Evolutionary conservation across 441 rosid species (phyloP).

Genomic region (Gossypium laxum): DNA sequence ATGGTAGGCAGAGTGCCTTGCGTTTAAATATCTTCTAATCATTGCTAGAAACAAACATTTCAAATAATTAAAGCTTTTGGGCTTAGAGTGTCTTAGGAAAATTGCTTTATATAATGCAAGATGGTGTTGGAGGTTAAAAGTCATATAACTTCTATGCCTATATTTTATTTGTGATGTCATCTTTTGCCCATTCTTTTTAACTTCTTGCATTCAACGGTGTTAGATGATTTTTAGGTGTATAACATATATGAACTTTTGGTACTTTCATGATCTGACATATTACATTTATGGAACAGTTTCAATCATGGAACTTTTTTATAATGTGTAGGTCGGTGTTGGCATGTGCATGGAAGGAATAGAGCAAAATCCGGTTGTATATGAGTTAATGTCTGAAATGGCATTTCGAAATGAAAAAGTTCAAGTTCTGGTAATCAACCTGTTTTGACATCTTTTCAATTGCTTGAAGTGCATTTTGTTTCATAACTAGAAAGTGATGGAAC

Average conservation of each 20-base stretch:
- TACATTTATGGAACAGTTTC: neutral
- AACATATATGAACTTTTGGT: neutral
- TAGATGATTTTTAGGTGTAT: neutral
- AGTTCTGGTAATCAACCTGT: conserved; percentile 42
- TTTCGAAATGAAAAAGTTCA: conserved; percentile 61
- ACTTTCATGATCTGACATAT: neutral
- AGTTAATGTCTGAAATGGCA: conserved; percentile 92
- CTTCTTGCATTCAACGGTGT: neutral
- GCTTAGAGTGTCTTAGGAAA: neutral
- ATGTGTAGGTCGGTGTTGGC: conserved; percentile 79
- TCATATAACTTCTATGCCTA: neutral
- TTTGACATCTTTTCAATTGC: conserved; percentile 7
- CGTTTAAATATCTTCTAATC: neutral
- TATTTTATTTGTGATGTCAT: neutral
- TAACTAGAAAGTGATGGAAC: neutral
- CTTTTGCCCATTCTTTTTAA: neutral
- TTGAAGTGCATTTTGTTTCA: conserved; percentile 1
- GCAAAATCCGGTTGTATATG: conserved; percentile 89
- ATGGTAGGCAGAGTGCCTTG: conserved; percentile 44
- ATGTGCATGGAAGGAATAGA: conserved; percentile 98
- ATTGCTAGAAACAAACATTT: neutral
- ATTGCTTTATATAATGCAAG: neutral
- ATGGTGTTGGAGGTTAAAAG: neutral
- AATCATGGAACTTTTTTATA: conserved; percentile 4
- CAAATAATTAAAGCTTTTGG: conserved; percentile 6